Percentiles rank a stretch among this genome's conserved stretches.
phyloP scores from a whole-genome alignment of 805 yeast genomes.

The Barnettozyma salicaria region DNA sequence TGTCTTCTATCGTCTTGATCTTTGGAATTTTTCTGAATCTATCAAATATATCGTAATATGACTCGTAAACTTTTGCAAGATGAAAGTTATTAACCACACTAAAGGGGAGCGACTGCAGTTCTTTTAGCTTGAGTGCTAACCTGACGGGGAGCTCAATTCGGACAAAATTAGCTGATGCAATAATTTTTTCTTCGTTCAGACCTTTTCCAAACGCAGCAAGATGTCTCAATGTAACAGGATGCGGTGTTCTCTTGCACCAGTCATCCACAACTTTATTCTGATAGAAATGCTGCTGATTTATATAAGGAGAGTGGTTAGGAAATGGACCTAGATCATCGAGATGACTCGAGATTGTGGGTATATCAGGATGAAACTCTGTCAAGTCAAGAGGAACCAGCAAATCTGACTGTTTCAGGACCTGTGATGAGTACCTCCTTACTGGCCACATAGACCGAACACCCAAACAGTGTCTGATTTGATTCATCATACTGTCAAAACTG shows the following conservation, averaged over 20 bases:
- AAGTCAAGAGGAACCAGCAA: constrained; percentile 34
- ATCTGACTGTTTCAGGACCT: no score
- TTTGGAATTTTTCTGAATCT: constrained; percentile 68
- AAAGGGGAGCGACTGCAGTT: constrained; percentile 77
- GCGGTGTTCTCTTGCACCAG: constrained; percentile 63
- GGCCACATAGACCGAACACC: no score
- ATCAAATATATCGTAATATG: constrained; percentile 84
- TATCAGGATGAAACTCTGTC: constrained; percentile 30
- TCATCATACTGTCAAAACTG: no score
- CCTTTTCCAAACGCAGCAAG: constrained; percentile 83
- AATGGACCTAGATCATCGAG: constrained; percentile 35
- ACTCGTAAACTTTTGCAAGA: constrained; percentile 80
- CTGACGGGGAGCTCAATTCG: constrained; percentile 79
- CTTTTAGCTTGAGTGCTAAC: constrained; percentile 71
- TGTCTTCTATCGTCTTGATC: constrained; percentile 67
- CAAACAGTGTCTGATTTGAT: no score
- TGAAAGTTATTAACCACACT: constrained; percentile 81
- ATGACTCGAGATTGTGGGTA: constrained; percentile 28
- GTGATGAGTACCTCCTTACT: no score
- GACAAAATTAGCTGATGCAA: constrained; percentile 84
- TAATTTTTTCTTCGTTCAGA: constrained; percentile 67
- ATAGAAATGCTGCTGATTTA: constrained; percentile 74
- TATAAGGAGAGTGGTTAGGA: constrained; percentile 37
- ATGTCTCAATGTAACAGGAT: constrained; percentile 87
- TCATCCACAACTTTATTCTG: constrained; percentile 65